phyloP scores from a whole-genome alignment of 2,329 filamentous ascomycete species.

The Trichothecium roseum region DNA sequence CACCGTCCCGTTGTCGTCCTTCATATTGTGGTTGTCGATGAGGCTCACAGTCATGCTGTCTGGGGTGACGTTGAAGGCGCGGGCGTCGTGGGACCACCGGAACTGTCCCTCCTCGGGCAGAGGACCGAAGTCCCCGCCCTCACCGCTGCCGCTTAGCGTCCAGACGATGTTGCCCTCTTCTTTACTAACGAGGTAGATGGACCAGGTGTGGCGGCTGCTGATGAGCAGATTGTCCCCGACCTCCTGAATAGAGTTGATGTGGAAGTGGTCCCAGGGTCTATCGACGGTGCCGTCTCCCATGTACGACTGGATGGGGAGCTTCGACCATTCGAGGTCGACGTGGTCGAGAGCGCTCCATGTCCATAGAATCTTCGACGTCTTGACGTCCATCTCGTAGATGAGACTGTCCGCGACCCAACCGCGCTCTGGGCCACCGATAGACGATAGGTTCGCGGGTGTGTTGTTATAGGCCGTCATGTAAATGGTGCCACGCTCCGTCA shows the following conservation, averaged over 20 bases:
- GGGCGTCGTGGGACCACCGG: constrained; percentile 24
- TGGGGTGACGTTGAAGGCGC: constrained; percentile 11
- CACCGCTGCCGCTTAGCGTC: constrained; percentile 13
- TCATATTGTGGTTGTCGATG: constrained; percentile 23
- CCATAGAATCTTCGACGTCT: constrained; percentile 26
- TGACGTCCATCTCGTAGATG: constrained; percentile 30
- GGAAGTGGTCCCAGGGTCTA: constrained; percentile 13
- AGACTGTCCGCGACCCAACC: constrained; percentile 18
- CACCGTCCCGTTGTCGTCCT: constrained; percentile 4
- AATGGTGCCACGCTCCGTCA: constrained; percentile 7
- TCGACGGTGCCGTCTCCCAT: constrained; percentile 7
- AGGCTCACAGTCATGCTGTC: constrained; percentile 16
- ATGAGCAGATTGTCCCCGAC: constrained; percentile 12
- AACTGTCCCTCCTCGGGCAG: constrained; percentile 17
- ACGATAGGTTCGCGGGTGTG: constrained; percentile 8
- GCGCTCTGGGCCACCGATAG: constrained; percentile 8
- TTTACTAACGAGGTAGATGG: constrained; percentile 8
- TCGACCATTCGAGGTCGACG: neutral
- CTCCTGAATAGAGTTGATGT: constrained; percentile 14
- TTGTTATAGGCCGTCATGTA: constrained; percentile 14
- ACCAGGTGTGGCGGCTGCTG: constrained; percentile 13
- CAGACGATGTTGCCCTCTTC: constrained; percentile 11
- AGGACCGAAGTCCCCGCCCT: constrained; percentile 13
- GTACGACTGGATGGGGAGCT: constrained; percentile 2
- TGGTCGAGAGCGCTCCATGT: constrained; percentile 28